These are phyloP conservation scores for Beverwykella pulmonaria DNA, from an alignment of 495 filamentous ascomycete genomes.

Conservation along the genomic window DNA sequence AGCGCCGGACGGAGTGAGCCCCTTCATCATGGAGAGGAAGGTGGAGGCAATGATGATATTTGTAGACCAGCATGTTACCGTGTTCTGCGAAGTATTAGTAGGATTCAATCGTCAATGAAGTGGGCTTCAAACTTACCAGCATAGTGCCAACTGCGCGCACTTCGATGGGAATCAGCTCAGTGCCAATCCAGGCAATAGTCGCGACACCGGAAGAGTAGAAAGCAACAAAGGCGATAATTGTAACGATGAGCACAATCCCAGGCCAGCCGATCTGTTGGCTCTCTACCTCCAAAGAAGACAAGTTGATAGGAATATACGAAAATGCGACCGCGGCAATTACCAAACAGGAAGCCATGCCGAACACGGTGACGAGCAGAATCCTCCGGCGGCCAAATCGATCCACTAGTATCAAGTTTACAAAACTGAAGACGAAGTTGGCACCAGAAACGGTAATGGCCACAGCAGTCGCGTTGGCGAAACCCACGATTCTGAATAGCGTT, in stretches of 20 bases:
- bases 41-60: constrained; percentile 59
- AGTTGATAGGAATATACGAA: constrained; percentile 54
- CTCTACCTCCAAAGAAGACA: constrained; percentile 38
- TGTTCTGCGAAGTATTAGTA: constrained; percentile 25
- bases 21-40: constrained; percentile 56
- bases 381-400: constrained; percentile 54
- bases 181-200: constrained; percentile 56
- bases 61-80: constrained; percentile 54
- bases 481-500: constrained; percentile 56
- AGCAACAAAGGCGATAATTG: constrained; percentile 54
- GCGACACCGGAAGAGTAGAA: constrained; percentile 54
- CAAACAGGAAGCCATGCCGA: constrained; percentile 51
- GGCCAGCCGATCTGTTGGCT: constrained; percentile 44
- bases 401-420: constrained; percentile 55
- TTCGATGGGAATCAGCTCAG: constrained; percentile 58
- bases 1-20: constrained; percentile 52
- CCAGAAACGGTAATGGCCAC: constrained; percentile 55
- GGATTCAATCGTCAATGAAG: too few species aligned
- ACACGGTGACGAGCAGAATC: constrained; percentile 52
- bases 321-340: constrained; percentile 53
- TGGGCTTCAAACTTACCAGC: constrained; percentile 48
- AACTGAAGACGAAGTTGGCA: constrained; percentile 58
- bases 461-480: constrained; percentile 54
- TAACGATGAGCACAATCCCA: constrained; percentile 49
- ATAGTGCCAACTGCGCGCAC: constrained; percentile 58